Evolutionary conservation across 1,284 basidiomycete genomes (phyloP), one percentile per base, ranked within the genome.

Genomic region (Tilletia caries): DNA sequence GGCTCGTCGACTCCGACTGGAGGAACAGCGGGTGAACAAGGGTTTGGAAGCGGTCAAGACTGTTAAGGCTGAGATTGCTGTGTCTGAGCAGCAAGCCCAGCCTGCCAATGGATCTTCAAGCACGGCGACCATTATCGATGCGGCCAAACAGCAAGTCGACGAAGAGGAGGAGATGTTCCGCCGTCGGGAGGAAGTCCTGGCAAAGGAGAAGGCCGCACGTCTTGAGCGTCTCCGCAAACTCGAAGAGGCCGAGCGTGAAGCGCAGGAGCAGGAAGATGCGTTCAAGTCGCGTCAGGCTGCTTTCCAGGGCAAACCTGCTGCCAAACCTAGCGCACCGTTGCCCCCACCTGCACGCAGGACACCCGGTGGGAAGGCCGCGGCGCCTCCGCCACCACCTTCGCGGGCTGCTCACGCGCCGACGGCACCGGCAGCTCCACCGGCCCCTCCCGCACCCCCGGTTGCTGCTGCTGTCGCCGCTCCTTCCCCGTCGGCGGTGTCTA

Each of bases 231-330:
- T 81, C 46, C 72, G 67, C 54, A 73, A 70, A 60, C 71, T 81
- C 44, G 78, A 81, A 67, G 77, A 79, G 72, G 78, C 80, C 48
- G 79, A 81, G 67, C 75, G 73, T 50, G 79, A 81, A 41, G 77
- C 77, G 27, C 68, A 72, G 41, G 67, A 67, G 46, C 77, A 79
- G 54, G 78, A 79, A 65, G 79, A 76, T 29, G 73, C 74, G 12
- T 79, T 80, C 71, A 79, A 80, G 70, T 69, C 79, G 70, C 66
- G 76, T 37, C 78, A 80, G 66, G 70, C 37, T 65, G 73, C 74
- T 70, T 79, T 79, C 68, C 68, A 58, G 70, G 71, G 58, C 60
- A 67, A 71, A 41, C 34, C 20, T 27, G 37, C 58, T 8, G 48
- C 67, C 37, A 71, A 73, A 52, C 70, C 74, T 15, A 68, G 75